Evolutionary conservation across 2,329 filamentous ascomycete species (phyloP).

Genomic region (Pestalotiopsis sp.): DNA sequence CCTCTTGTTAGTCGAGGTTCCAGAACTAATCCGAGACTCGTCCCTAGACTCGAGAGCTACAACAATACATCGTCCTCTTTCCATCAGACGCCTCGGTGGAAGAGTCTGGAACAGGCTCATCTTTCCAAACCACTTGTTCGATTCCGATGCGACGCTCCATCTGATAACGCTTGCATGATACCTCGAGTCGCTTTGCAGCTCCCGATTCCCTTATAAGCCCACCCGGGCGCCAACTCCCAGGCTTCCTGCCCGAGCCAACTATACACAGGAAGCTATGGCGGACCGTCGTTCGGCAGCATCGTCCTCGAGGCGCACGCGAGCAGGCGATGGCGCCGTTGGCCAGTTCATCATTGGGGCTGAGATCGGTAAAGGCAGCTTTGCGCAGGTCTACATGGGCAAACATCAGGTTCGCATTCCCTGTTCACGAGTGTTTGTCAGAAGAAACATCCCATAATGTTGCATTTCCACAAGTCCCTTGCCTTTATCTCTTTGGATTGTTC

Average conservation of each 20-base stretch:
- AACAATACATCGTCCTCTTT: neutral
- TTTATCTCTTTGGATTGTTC: neutral
- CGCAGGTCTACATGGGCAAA: slow-evolving; percentile 86
- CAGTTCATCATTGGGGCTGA: slow-evolving; percentile 83
- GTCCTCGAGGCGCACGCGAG: slow-evolving; percentile 39
- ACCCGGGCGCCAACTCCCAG: slow-evolving; percentile 30
- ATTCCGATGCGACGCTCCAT: slow-evolving; percentile 11
- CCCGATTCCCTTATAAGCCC: slow-evolving; percentile 34
- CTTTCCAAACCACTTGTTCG: neutral
- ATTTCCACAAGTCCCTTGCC: neutral
- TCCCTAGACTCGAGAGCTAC: neutral
- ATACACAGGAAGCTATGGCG: slow-evolving; percentile 36
- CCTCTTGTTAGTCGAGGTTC: neutral
- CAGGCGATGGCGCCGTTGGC: slow-evolving; percentile 57
- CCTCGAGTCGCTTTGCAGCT: slow-evolving; percentile 27
- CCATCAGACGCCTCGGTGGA: slow-evolving; percentile 4
- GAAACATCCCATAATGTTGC: slow-evolving; percentile 15
- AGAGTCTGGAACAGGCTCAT: slow-evolving; percentile 3
- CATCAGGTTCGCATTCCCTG: slow-evolving; percentile 69
- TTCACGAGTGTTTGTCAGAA: slow-evolving; percentile 7
- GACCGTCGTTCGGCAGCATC: slow-evolving; percentile 28
- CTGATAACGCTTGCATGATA: slow-evolving; percentile 31
- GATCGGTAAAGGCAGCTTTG: slow-evolving; percentile 97
- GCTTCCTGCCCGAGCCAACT: slow-evolving; percentile 34
- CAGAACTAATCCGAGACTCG: neutral